A percentile compares a stretch with the other conserved stretches of the same genome.
phyloP scores from a whole-genome alignment of 192 early-diverging fungal genomes.

The Physocladia obscura region DNA sequence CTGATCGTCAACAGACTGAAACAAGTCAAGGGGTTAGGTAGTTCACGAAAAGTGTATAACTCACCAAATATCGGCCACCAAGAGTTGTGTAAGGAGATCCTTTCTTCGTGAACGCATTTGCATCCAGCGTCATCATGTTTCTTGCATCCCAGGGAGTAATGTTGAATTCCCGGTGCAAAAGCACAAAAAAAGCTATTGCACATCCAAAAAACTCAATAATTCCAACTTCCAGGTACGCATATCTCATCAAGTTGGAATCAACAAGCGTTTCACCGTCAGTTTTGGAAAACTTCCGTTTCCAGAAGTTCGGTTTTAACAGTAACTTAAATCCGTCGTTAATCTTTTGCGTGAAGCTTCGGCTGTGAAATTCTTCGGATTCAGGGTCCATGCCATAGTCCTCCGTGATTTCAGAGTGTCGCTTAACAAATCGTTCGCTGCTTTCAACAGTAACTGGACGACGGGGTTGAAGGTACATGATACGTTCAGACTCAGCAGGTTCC shows the following conservation, averaged over 20 bases:
- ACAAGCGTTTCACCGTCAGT: constrained; percentile 83
- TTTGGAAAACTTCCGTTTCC: constrained; percentile 48
- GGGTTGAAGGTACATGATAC: constrained; percentile 84
- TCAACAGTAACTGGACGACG: constrained; percentile 80
- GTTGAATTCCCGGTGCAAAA: constrained; percentile 57
- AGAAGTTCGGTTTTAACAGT: constrained; percentile 2
- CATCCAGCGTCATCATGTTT: neutral
- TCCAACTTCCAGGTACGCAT: constrained; percentile 83
- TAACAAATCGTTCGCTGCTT: constrained; percentile 45
- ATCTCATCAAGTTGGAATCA: constrained; percentile 73
- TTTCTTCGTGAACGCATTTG: neutral
- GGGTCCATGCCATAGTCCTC: neutral
- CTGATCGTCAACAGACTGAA: constrained; percentile 44
- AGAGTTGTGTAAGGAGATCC: constrained; percentile 16
- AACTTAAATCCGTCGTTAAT: neutral
- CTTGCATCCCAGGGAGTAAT: constrained; percentile 56
- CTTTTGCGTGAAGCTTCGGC: neutral
- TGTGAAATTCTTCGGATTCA: neutral
- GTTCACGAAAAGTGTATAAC: no score
- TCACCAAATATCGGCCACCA: neutral
- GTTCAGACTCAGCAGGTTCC: constrained; percentile 80
- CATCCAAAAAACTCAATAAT: constrained; percentile 72
- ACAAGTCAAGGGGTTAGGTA: no score
- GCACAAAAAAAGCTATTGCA: constrained; percentile 73
- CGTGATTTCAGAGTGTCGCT: neutral